These are phyloP conservation scores for Hortiboletus flavorubellus DNA, from an alignment of 768 basidiomycete genomes.

Conservation along the genomic window DNA sequence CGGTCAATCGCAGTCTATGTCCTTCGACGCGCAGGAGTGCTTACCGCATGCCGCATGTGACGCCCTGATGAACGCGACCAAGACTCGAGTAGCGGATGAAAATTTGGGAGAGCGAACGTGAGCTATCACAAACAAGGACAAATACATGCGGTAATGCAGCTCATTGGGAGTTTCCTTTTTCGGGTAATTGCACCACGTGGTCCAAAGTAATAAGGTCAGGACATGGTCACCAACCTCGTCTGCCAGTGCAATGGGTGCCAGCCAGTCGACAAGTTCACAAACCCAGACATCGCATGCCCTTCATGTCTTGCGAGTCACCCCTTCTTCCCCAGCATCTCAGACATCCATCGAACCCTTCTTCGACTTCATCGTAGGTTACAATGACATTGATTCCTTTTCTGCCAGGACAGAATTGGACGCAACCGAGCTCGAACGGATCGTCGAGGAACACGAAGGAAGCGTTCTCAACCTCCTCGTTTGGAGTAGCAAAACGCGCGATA, in stretches of 20 bases:
- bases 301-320: conserved; percentile 88
- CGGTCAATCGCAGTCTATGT: not conserved
- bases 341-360: conserved; percentile 91
- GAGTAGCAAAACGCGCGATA: conserved; percentile 75
- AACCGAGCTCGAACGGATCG: conserved; percentile 70
- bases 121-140: conserved; percentile 22
- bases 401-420: conserved; percentile 58
- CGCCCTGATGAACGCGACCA: conserved; percentile 28
- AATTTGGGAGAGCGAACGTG: conserved; percentile 21
- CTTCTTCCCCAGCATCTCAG: conserved; percentile 82
- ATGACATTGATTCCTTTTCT: conserved; percentile 57
- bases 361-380: conserved; percentile 91
- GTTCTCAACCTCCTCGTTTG: conserved; percentile 72
- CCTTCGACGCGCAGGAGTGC: conserved; percentile 12
- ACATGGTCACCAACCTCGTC: not conserved
- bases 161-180: conserved; percentile 9
- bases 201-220: not conserved
- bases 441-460: conserved; percentile 75
- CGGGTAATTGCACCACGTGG: not conserved
- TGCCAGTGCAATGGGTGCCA: conserved; percentile 57
- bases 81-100: conserved; percentile 11
- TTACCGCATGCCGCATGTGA: conserved; percentile 57
- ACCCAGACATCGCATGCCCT: conserved; percentile 48
- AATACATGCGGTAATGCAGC: conserved; percentile 8
- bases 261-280: conserved; percentile 57